Evolutionary conservation across 2,329 filamentous ascomycete species (phyloP).

Genomic region (Exserohilum rostratum): DNA sequence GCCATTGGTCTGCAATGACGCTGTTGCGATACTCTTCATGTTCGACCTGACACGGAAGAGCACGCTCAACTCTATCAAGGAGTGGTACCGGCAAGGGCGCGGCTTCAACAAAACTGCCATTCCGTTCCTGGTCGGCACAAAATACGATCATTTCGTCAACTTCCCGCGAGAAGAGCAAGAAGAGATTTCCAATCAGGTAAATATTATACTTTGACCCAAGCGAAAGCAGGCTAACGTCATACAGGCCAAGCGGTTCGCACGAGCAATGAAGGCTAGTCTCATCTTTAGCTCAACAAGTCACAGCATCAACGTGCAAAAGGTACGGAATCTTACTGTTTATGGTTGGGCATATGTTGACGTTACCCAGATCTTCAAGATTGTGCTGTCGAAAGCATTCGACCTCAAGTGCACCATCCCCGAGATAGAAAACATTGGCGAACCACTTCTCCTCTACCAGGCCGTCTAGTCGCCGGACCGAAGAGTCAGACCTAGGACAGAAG

Average conservation of each 20-base stretch:
- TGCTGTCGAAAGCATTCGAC: constrained; percentile 97
- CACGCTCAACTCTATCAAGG: constrained; percentile 98
- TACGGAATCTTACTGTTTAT: constrained; percentile 47
- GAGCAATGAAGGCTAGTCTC: constrained; percentile 95
- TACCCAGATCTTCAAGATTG: constrained; percentile 96
- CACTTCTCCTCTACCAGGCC: constrained; percentile 79
- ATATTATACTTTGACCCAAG: background rate
- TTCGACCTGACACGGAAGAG: constrained; percentile 98
- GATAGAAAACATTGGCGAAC: constrained; percentile 97
- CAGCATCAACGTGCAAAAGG: constrained; percentile 99
- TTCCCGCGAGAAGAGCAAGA: constrained; percentile 97
- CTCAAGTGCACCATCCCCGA: constrained; percentile 98
- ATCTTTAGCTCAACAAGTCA: constrained; percentile 99
- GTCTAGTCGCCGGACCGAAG: constrained; percentile 42
- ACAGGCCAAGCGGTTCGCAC: constrained; percentile 91
- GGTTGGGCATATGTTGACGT: constrained; percentile 33
- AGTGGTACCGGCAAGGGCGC: constrained; percentile 97
- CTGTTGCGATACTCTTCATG: constrained; percentile 99
- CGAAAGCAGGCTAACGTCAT: constrained; percentile 7
- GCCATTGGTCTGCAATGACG: constrained; percentile 98
- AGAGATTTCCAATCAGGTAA: constrained; percentile 94
- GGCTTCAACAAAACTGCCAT: constrained; percentile 99
- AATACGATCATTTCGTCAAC: constrained; percentile 99
- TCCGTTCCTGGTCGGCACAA: constrained; percentile 93
- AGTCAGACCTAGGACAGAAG: constrained; percentile 23